Conservation (phyloP, 441 rosid species). For the Populus hybrid region DNA sequence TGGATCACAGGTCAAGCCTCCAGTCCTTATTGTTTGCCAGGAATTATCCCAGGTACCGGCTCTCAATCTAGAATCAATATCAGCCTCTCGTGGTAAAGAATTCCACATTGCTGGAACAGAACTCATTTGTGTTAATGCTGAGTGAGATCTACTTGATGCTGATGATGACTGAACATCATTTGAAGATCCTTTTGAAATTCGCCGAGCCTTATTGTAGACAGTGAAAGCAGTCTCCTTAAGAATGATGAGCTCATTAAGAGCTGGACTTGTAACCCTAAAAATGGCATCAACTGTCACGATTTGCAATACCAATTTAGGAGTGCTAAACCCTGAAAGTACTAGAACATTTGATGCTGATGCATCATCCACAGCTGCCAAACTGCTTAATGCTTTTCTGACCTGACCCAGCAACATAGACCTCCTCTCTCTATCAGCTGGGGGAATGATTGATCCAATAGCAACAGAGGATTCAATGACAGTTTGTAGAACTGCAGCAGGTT, state of each 20-base stretch:
- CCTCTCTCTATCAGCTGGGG: conserved; percentile 71
- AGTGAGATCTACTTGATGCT: conserved; percentile 65
- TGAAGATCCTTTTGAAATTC: conserved; percentile 76
- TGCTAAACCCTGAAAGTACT: conserved; percentile 84
- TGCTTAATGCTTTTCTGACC: conserved; percentile 83
- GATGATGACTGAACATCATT: conserved; percentile 57
- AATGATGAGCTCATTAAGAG: conserved; percentile 74
- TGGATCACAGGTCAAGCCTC: conserved; percentile 77
- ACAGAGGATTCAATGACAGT: conserved; percentile 87
- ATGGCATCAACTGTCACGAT: conserved; percentile 92
- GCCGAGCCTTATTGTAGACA: conserved; percentile 92
- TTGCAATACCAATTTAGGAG: conserved; percentile 86
- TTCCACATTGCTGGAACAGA: conserved; percentile 88
- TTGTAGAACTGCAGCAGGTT: conserved; percentile 83
- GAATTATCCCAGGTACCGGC: conserved; percentile 82
- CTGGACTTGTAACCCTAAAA: conserved; percentile 91
- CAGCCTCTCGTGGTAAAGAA: conserved; percentile 86
- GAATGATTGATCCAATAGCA: conserved; percentile 76
- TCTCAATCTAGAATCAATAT: conserved; percentile 83
- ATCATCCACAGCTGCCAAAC: conserved; percentile 89
- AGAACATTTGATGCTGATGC: conserved; percentile 79
- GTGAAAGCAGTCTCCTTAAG: conserved; percentile 98
- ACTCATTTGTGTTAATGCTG: conserved; percentile 53
- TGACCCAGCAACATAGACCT: conserved; percentile 67
- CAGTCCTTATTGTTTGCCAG: conserved; percentile 82